phyloP scores from a whole-genome alignment of 2,329 filamentous ascomycete genomes.

The Aspergillus cejpii region DNA sequence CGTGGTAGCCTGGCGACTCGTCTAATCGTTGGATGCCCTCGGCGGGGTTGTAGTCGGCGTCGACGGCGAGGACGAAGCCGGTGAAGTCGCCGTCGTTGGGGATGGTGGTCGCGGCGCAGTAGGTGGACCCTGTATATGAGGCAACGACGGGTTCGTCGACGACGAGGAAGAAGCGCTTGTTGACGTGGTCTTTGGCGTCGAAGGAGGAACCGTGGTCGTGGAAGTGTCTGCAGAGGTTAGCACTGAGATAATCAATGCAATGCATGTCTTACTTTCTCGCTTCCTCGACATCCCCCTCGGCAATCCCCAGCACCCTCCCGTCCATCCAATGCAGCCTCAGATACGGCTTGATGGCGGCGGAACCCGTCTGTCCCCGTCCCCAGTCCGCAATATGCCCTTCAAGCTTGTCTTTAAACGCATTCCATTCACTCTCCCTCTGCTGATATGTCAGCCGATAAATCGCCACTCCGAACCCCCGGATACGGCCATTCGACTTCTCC shows the following conservation, averaged over 20 bases:
- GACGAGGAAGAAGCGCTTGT: slow-evolving; percentile 11
- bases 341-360: slow-evolving; percentile 14
- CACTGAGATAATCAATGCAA: neutral
- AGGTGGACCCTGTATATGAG: slow-evolving; percentile 13
- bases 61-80: slow-evolving; percentile 21
- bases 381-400: slow-evolving; percentile 21
- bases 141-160: slow-evolving; percentile 13
- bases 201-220: neutral
- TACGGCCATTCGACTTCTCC: neutral
- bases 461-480: slow-evolving; percentile 10
- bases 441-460: slow-evolving; percentile 23
- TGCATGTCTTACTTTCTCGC: neutral
- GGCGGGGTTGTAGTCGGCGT: slow-evolving; percentile 17
- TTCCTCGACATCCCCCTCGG: slow-evolving; percentile 12
- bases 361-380: slow-evolving; percentile 19
- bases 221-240: slow-evolving; percentile 11
- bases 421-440: slow-evolving; percentile 19
- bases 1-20: slow-evolving; percentile 17
- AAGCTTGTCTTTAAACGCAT: slow-evolving; percentile 14
- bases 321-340: slow-evolving; percentile 25
- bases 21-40: slow-evolving; percentile 11
- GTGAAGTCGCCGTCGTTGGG: slow-evolving; percentile 15
- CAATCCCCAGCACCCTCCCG: slow-evolving; percentile 16
- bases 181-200: neutral
- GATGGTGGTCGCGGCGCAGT: slow-evolving; percentile 4